Evolutionary conservation across 331 rosid genomes (phyloP).

Genomic region (Arachis monticola): DNA sequence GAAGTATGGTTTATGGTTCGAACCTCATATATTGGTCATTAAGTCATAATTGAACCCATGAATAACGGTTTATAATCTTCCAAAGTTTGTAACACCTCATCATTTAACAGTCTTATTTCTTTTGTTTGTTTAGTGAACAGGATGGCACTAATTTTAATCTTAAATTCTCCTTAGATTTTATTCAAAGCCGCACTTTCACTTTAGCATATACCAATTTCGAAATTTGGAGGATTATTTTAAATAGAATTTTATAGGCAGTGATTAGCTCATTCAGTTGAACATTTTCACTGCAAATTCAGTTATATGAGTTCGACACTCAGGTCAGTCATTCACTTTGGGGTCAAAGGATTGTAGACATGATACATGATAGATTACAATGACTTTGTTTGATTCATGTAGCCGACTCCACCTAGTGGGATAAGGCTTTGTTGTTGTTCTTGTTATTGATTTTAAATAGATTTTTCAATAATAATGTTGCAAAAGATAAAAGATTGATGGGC

Average conservation of each 20-base stretch:
- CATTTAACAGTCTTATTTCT: neutral
- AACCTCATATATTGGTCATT: neutral
- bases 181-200: neutral
- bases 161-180: neutral
- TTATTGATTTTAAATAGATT: neutral
- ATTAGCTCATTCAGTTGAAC: too few species aligned
- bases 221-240: constrained; percentile 2
- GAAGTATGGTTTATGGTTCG: neutral
- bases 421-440: too few species aligned
- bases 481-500: constrained; percentile 17
- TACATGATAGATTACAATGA: too few species aligned
- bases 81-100: constrained; percentile 6
- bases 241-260: neutral
- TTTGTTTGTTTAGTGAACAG: constrained; percentile 13
- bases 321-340: too few species aligned
- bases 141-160: constrained; percentile 8
- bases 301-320: too few species aligned
- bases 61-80: constrained; percentile 4
- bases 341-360: too few species aligned
- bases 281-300: too few species aligned
- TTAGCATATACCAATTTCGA: constrained; percentile 2
- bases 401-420: too few species aligned
- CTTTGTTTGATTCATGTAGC: too few species aligned
- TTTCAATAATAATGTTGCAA: constrained; percentile 9
- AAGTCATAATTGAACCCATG: neutral